phyloP scores from a whole-genome alignment of 108 stramenopile genomes.

The Cyclotella atomus region DNA sequence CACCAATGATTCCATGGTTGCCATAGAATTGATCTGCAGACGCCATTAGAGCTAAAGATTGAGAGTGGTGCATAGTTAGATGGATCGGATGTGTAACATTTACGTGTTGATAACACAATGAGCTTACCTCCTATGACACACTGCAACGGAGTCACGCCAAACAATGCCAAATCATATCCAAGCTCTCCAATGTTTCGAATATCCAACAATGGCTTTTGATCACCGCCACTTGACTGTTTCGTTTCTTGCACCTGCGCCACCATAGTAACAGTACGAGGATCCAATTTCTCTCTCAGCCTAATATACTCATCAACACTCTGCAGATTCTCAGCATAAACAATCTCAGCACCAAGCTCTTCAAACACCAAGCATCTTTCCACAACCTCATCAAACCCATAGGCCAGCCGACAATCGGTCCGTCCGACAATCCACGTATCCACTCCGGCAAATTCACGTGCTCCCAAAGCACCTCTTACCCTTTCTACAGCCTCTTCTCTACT shows the following conservation, averaged over 20 bases:
- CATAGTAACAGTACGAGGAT: conserved; percentile 45
- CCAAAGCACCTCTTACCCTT: conserved; percentile 50
- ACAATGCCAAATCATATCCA: conserved; percentile 60
- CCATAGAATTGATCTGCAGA: conserved; percentile 5
- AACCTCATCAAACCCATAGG: conserved; percentile 60
- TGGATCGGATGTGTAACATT: conserved; percentile 12
- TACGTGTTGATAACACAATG: conserved; percentile 22
- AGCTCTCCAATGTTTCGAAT: conserved; percentile 44
- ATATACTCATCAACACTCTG: conserved; percentile 56
- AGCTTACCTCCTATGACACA: conserved; percentile 39
- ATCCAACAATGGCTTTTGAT: conserved; percentile 31
- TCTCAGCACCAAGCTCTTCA: conserved; percentile 60
- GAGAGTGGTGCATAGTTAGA: not conserved
- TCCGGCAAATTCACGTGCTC: conserved; percentile 30
- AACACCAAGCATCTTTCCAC: conserved; percentile 57
- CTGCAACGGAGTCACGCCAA: conserved; percentile 65
- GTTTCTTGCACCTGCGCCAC: conserved; percentile 60
- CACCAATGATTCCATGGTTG: not conserved
- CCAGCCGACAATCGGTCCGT: conserved; percentile 61
- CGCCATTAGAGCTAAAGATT: conserved; percentile 1
- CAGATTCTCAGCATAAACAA: conserved; percentile 66
- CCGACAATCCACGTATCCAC: conserved; percentile 49
- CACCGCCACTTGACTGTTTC: too few species aligned
- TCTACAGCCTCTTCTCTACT: conserved; percentile 33
- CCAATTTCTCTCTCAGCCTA: conserved; percentile 33